Evolutionary conservation across 345 rosid species (phyloP).

Genomic region (Microthlaspi erraticum): DNA sequence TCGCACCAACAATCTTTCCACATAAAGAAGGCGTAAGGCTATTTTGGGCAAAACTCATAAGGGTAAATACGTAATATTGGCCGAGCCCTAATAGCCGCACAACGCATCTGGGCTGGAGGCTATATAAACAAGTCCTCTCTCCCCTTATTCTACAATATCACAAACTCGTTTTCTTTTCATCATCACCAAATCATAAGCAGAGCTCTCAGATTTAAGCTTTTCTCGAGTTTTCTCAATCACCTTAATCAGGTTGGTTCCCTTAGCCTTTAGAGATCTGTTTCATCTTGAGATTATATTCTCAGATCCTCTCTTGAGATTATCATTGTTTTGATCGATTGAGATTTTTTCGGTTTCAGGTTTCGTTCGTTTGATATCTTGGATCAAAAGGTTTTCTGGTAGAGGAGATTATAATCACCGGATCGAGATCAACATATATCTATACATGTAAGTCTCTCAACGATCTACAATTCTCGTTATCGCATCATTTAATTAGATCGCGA

Average conservation of each 20-base stretch:
- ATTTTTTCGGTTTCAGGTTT: conserved; percentile 38
- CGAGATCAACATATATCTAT: conserved; percentile 6
- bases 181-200: conserved; percentile 13
- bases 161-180: conserved; percentile 25
- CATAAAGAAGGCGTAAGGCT: conserved; percentile 13
- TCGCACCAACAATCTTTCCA: conserved; percentile 11
- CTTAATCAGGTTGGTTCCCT: conserved; percentile 31
- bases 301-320: not conserved
- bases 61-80: not conserved
- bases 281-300: not conserved
- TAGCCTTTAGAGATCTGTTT: conserved; percentile 5
- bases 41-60: not conserved
- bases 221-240: conserved; percentile 9
- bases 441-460: conserved; percentile 29
- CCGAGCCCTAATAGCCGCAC: conserved; percentile 40
- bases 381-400: not conserved
- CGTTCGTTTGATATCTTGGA: not conserved
- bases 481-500: not conserved
- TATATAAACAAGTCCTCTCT: conserved; percentile 34
- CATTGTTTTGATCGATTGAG: conserved; percentile 7
- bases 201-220: not conserved
- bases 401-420: conserved; percentile 9
- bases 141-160: conserved; percentile 1
- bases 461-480: not conserved
- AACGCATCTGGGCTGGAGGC: conserved; percentile 21